Evolutionary conservation across 2,329 filamentous ascomycete genomes (phyloP), one percentile per base, ranked within the genome.

Genomic region (Penicillium griseofulvum): DNA sequence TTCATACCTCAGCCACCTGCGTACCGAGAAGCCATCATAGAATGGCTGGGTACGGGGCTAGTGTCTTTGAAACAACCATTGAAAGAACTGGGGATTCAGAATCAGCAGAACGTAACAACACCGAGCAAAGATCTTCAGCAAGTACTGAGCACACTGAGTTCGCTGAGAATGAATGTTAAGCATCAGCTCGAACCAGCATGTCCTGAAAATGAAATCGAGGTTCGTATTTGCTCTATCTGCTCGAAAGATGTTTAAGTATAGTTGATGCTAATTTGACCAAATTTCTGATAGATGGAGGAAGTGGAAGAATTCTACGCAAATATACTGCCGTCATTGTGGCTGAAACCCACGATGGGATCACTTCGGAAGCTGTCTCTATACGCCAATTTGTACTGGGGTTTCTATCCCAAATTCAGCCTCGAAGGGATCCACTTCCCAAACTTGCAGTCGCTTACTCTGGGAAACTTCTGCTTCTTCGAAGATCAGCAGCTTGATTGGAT

Each of bases 401-500:
- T 37, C 6, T 52, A 33, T 16, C 50, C 50, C 16, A 26, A 46
- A 24, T 1, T 47, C n/a, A n/a, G 17, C 14, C 42, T 47, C 7
- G 42, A 41, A 28, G 28, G 34, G 5, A n/a, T 47, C 19, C 43
- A 47, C 12, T 52, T 22, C 24, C 50, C 50, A 16, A 48, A 47
- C 12, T 31, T 52, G 28, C 42, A 47, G n/a, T 47, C 42, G 12
- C 34, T 52, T 6, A 12, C 33, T 31, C 3, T 52, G 33, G 43
- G 50, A 5, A 47, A 47, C 1, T 52, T 26, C 28, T 17, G 6
- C 4, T 52, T 52, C 28, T 52, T 47, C 2, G 36, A 47, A 22
- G 50, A 48, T 19, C 10, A 31, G n/a, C 50, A 52, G 28, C 19
- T 52, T 9, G 43, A 47, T 24, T 52, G 50, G 50, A 41, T 52